Conservation (phyloP, 208 protist genomes). For the Kentomonas sorsogonicus region DNA sequence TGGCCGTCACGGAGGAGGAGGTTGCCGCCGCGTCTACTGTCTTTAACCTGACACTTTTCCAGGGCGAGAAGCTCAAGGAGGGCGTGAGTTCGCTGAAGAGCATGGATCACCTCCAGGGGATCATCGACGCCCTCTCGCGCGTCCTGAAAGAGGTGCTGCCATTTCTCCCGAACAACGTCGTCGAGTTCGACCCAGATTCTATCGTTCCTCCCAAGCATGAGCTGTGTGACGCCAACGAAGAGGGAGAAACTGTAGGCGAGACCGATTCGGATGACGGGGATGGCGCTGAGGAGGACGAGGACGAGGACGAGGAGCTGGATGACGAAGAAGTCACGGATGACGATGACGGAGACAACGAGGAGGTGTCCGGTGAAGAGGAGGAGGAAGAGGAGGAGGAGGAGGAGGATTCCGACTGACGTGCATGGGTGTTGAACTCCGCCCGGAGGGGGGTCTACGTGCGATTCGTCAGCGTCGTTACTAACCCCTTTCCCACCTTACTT, state of each 20-base stretch:
- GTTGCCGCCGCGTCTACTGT: conserved; percentile 46
- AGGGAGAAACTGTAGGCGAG: conserved; percentile 25
- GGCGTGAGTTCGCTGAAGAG: conserved; percentile 23
- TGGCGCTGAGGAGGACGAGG: conserved; percentile 25
- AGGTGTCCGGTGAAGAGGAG: too few relatives aligned
- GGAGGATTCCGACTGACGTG: conserved; percentile 11
- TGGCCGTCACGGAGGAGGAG: conserved; percentile 38
- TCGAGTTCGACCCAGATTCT: conserved; percentile 72
- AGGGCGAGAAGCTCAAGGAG: conserved; percentile 41
- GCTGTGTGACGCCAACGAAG: conserved; percentile 23
- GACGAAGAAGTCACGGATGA: conserved; percentile 12
- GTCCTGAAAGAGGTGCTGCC: conserved; percentile 55
- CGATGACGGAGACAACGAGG: conserved; percentile 17
- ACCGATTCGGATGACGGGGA: conserved; percentile 30
- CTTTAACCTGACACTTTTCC: conserved; percentile 48
- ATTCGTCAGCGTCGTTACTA: neutral
- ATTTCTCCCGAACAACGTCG: conserved; percentile 75
- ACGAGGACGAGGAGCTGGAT: conserved; percentile 15
- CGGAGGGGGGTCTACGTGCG: too few relatives aligned
- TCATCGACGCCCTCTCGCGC: conserved; percentile 39
- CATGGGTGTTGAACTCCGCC: neutral
- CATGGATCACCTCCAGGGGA: conserved; percentile 35
- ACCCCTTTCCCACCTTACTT: neutral
- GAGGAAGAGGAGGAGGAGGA: conserved; percentile 19
- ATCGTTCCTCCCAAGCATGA: conserved; percentile 70